Percentiles rank a stretch among this genome's conserved stretches.
phyloP scores from a whole-genome alignment of 805 yeast species.

The Cyberlindnera misumaiensis region DNA sequence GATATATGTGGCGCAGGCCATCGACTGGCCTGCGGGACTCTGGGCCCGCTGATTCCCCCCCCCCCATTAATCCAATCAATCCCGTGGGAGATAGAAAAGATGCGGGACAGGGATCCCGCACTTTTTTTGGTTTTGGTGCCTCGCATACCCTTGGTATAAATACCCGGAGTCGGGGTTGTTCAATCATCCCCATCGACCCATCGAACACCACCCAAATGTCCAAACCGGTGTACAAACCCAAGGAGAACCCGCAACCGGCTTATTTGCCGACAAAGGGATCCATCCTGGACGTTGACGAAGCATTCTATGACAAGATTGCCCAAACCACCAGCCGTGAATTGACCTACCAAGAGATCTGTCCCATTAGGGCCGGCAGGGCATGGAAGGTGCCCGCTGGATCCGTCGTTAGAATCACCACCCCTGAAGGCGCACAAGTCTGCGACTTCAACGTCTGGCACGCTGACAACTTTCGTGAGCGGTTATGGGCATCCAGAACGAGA shows the following conservation, averaged over 20 bases:
- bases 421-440: conserved; percentile 68
- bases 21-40: no score
- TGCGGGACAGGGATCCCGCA: no score
- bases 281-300: conserved; percentile 43
- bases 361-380: conserved; percentile 54
- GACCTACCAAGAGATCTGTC: conserved; percentile 36
- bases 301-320: conserved; percentile 40
- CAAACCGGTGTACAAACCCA: conserved; percentile 19
- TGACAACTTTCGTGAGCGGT: conserved; percentile 53
- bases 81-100: not conserved
- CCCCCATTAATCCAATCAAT: no score
- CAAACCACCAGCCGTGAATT: conserved; percentile 34
- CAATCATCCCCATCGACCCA: no score
- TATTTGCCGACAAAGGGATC: conserved; percentile 51
- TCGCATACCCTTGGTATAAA: no score
- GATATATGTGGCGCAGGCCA: no score
- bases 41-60: no score
- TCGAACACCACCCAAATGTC: conserved; percentile 6
- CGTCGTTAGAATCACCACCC: conserved; percentile 52
- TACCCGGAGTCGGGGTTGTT: no score
- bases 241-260: conserved; percentile 41
- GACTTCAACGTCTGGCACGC: conserved; percentile 61
- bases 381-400: conserved; percentile 57
- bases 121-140: no score
- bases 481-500: conserved; percentile 67